Base-by-base conservation (phyloP, 2,329 filamentous ascomycete genomes). In the Ascochyta fabae region DNA sequence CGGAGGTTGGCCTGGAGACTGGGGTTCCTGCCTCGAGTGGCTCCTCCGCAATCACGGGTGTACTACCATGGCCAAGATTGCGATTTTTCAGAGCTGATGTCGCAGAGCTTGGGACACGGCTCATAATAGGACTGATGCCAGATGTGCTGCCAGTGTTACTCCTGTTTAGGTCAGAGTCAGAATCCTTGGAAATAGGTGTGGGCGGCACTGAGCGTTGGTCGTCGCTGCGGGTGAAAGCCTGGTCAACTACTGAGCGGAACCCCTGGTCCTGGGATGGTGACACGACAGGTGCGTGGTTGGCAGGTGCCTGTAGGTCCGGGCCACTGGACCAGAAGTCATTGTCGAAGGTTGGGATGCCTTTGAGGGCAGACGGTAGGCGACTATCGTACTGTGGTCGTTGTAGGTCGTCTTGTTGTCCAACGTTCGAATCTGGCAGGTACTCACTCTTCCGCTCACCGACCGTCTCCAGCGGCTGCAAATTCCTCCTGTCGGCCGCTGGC, bases 71-170 rank as follows among this genome's bases (percentile, higher is more conserved):
- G 71, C 60, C 75, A 61, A 66, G 67, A 36, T 77, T 78, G 34
- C 78, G 77, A 22, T 52, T 64, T 62, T 71, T 71, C 62, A 77
- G 35, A 45, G 74, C 68, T 56, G 74, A 66, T 36, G 75, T 61
- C 48, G 74, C 75, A 43, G 74, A 73, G 54, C 81, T 81, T 6
- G 83, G 79, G n/a, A 80, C 82, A 47, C 79, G 77, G 60, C 80
- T 83, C 71, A 89, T 87, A 49, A 89, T 89, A 1, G 87, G 87
- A 66, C 86, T 88, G 59, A 89, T 86, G 26, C 79, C 79, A 44
- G 82, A 81, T 8, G 86, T 88, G 59, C 85, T 86, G 56, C 82
- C 82, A 53, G 86, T 88, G 61, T 88, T 84, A 48, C 84, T 87
- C 57, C 86, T 78, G 33, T 75, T 78, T n/a, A 86, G 74, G 36